Base-by-base conservation (phyloP, 1,139 yeast genomes). In the Sporopachydermia cereana region DNA sequence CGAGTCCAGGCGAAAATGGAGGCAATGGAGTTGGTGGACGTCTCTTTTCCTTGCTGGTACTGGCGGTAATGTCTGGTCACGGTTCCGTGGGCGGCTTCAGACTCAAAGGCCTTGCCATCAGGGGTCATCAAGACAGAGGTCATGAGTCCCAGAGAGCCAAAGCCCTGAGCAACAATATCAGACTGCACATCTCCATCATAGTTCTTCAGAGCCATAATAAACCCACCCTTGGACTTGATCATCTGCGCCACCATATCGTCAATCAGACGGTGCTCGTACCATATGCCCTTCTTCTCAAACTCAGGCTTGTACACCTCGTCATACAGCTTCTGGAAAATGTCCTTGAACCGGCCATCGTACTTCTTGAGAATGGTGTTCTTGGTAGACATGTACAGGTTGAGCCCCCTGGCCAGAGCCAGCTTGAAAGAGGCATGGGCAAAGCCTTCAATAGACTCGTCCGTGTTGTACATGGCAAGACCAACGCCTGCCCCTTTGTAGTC, bases 231-330 rank as follows among this genome's bases (percentile, higher is more conserved):
- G 24, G 89, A 81, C 62, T 83, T 83, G 60, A 83, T 67, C 93
- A 83, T 83, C 65, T 83, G 93, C 3, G 93, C 93, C 51, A 83
- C 93, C 89, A 83, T 83, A 61, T 83, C 93, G 61, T 83, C 93
- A 52, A 83, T 83, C 54, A 83, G 72, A 65, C 93, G 77, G 61
- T 83, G 93, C 59, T 83, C 91, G 57, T 80, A 83, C 76, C 79
- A 75, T 54, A 83, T 76, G n/a, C 84, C 84, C 44, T 67, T 60
- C n/a, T 64, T 66, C 57, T 79, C 85, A 59, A 82, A 82, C 49
- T 71, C 62, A 20, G 60, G 43, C 57, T 76, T 74, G 64, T 82
- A 83, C 44, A 71, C 70, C 31, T 68, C 48, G 34, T 76, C 84
- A 57, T 76, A 83, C 48, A 83, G 63, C 41, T 68, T 75, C 63